These are phyloP conservation scores for Zoysia japonica DNA, from an alignment of 176 grass and related monocot genomes.

Conservation along the genomic window DNA sequence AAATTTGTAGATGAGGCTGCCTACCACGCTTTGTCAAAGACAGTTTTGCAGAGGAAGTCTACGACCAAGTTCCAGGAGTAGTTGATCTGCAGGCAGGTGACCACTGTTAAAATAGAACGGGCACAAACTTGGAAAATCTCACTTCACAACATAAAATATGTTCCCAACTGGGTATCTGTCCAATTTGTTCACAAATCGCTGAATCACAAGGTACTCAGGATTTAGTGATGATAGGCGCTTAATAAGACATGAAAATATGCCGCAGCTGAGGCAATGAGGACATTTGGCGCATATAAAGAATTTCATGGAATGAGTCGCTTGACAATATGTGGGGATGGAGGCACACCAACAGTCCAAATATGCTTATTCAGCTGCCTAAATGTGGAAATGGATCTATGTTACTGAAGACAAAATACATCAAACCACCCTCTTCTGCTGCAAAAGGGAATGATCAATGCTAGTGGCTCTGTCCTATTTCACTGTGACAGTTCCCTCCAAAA, in stretches of 20 bases:
- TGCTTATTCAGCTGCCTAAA: constrained; percentile 46
- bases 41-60: background rate
- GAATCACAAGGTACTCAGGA: background rate
- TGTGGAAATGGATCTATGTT: background rate
- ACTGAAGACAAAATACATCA: constrained; percentile 34
- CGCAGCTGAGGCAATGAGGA: background rate
- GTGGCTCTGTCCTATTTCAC: constrained; percentile 25
- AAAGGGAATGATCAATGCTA: constrained; percentile 20
- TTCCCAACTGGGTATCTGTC: background rate
- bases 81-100: background rate
- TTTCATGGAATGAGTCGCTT: background rate
- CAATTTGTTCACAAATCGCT: background rate
- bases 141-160: background rate
- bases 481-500: constrained; percentile 29
- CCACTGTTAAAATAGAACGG: background rate
- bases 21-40: background rate
- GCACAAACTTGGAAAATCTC: background rate
- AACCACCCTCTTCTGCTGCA: constrained; percentile 34
- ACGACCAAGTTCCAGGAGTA: background rate
- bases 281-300: background rate
- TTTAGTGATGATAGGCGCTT: background rate
- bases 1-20: background rate
- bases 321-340: constrained; percentile 10
- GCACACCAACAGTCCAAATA: constrained; percentile 25
- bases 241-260: background rate